Percentiles rank a stretch among this genome's conserved stretches.
Conservation (phyloP, 352 stramenopile genomes). For the Globisporangium perplexum region DNA sequence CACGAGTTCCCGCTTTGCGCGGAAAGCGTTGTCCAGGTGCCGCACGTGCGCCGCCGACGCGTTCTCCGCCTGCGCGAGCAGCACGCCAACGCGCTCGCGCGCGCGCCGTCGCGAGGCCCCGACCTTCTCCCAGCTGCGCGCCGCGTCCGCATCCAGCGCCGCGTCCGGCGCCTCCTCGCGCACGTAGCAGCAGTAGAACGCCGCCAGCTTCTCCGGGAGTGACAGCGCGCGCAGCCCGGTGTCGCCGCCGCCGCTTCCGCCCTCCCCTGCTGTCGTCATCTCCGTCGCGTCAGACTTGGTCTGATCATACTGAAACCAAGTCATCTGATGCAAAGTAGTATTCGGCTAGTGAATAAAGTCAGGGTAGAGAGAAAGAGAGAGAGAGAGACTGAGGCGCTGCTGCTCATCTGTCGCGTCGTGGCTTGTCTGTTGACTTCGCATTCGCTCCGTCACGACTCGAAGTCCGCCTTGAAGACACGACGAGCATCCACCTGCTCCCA, state of each 20-base stretch:
- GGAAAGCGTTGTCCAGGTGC: slow-evolving; percentile 65
- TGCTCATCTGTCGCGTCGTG: too few relatives aligned
- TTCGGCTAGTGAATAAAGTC: too few relatives aligned
- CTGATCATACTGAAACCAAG: too few relatives aligned
- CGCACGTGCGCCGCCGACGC: slow-evolving; percentile 46
- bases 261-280: neutral
- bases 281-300: too few relatives aligned
- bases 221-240: slow-evolving; percentile 30
- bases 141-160: slow-evolving; percentile 42
- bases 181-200: slow-evolving; percentile 72
- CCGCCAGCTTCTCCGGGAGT: slow-evolving; percentile 68
- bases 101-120: slow-evolving; percentile 45
- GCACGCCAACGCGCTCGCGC: slow-evolving; percentile 50
- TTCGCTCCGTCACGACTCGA: too few relatives aligned
- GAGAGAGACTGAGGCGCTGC: too few relatives aligned
- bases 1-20: slow-evolving; percentile 62
- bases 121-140: slow-evolving; percentile 58
- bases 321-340: too few relatives aligned
- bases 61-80: slow-evolving; percentile 69
- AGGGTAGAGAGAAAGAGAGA: too few relatives aligned
- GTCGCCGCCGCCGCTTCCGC: neutral
- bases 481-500: too few relatives aligned
- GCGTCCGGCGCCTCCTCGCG: slow-evolving; percentile 46
- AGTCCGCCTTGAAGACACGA: too few relatives aligned
- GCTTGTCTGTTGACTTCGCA: too few relatives aligned